Evolutionary conservation across 2,329 filamentous ascomycete genomes (phyloP).

Genomic region (Teratosphaeria gauchensis): DNA sequence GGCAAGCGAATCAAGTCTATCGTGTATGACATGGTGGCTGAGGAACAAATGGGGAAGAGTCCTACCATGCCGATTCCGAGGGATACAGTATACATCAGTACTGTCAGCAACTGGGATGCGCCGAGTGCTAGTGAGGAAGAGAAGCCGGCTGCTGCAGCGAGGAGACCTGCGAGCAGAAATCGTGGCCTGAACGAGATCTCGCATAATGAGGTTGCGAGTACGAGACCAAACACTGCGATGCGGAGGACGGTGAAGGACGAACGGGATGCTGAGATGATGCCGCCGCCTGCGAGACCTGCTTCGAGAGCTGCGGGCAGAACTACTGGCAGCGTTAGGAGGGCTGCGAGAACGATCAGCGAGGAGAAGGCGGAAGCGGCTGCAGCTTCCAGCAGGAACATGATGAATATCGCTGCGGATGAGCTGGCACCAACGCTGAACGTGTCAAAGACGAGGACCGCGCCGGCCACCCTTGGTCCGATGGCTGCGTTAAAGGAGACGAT

Average conservation of each 20-base stretch:
- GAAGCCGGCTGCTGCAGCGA: constrained; percentile 5
- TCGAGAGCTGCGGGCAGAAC: constrained; percentile 9
- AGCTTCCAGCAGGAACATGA: constrained; percentile 13
- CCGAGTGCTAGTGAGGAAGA: constrained; percentile 28
- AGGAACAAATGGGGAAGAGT: constrained; percentile 38
- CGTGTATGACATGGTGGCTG: constrained; percentile 40
- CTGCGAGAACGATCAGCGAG: constrained; percentile 25
- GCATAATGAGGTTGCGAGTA: constrained; percentile 31
- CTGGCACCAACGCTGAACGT: constrained; percentile 12
- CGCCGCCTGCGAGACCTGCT: constrained; percentile 16
- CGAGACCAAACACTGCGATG: constrained; percentile 8
- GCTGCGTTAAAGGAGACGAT: constrained; percentile 14
- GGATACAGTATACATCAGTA: constrained; percentile 38
- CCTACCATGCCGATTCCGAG: constrained; percentile 41
- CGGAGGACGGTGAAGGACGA: constrained; percentile 8
- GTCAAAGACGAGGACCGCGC: constrained; percentile 8
- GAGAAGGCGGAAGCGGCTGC: constrained; percentile 14
- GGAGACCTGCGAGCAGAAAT: constrained; percentile 28
- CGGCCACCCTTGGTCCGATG: neutral
- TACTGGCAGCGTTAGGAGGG: constrained; percentile 16
- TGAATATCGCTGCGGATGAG: constrained; percentile 16
- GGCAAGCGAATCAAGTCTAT: constrained; percentile 40
- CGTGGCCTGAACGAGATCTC: constrained; percentile 35
- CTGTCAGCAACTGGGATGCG: constrained; percentile 27
- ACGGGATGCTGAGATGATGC: constrained; percentile 24